Base-by-base conservation (phyloP, 2,329 filamentous ascomycete species). In the Aspergillus intermedius region DNA sequence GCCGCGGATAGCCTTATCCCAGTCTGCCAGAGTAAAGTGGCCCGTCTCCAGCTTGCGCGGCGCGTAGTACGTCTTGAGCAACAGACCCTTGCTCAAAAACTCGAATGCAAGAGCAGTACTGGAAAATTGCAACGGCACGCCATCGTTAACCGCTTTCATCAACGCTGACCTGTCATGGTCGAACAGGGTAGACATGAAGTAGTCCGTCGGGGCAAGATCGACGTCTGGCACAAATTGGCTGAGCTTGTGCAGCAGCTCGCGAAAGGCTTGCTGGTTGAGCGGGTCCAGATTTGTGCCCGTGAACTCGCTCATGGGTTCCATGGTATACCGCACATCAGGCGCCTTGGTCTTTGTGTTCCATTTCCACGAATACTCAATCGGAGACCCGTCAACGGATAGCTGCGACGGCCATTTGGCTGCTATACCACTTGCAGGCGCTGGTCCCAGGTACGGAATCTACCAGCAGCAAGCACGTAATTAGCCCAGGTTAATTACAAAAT, bases 361-460 rank as follows among this genome's bases (percentile, higher is more conserved):
- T 34, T 54, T 55, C 54, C 54, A 58, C 2, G 45, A 52, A 44
- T 56, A 57, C 23, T 57, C 54, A 8, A 57, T 42, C 3, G 56
- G 56, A 2, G 44, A 46, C 1, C 53, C 53, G 23, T 57, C 54
- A 17, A 40, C 32, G 3, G 47, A 37, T 4, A 53, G n/a, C 25
- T 46, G 44, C 19, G 44, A 47, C 15, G 17, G 44, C 32, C 32
- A 53, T 15, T 30, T 34, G 32, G 47, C 17, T 25, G 9, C 3
- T 6, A n/a, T 13, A n/a, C 8, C 34, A 35, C 13, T n/a, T 17
- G 34, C 15, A n/a, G 34, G 34, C 1, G 34, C 34, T 9, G 34
- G 34, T 35, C 34, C 34, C n/a, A 35, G 34, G 13, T 17, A 17
- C 7, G 34, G 34, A n/a, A 35, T 17, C 34, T 35, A n/a, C 12